Conservation (phyloP, 768 basidiomycete genomes). For the Pseudohyphozyma bogoriensis region DNA sequence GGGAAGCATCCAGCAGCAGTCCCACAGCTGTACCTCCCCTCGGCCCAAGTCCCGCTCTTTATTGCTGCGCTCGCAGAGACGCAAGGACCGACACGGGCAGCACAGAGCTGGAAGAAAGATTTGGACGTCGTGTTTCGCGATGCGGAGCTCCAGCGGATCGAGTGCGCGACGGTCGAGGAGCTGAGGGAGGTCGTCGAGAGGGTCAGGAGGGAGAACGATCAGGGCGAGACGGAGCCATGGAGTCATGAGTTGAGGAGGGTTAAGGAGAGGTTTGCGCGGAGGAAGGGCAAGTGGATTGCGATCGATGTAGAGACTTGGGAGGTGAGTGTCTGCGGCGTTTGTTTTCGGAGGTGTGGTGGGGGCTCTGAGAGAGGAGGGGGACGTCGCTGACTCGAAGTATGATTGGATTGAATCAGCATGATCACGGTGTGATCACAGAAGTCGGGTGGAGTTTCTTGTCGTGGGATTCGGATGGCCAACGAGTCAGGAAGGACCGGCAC, state of each 20-base stretch:
- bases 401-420: too few species aligned
- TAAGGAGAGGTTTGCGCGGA: neutral
- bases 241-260: neutral
- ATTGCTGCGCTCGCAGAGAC: neutral
- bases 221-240: neutral
- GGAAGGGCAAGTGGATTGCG: neutral
- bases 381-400: too few species aligned
- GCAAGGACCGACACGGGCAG: constrained; percentile 15
- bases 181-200: constrained; percentile 6
- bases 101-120: neutral
- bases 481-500: constrained; percentile 36
- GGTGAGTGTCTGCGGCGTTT: constrained; percentile 36
- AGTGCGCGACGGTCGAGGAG: neutral
- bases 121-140: neutral
- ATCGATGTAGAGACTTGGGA: constrained; percentile 56
- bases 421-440: constrained; percentile 64
- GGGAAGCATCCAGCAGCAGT: too few species aligned
- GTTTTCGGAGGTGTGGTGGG: neutral
- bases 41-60: neutral
- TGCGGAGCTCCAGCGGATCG: neutral
- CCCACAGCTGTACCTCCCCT: constrained; percentile 13
- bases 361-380: constrained; percentile 55
- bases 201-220: constrained; percentile 10
- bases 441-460: constrained; percentile 59
- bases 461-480: constrained; percentile 46